Conservation (phyloP, 2,329 filamentous ascomycete genomes). For the Cucurbitaria berberidis region DNA sequence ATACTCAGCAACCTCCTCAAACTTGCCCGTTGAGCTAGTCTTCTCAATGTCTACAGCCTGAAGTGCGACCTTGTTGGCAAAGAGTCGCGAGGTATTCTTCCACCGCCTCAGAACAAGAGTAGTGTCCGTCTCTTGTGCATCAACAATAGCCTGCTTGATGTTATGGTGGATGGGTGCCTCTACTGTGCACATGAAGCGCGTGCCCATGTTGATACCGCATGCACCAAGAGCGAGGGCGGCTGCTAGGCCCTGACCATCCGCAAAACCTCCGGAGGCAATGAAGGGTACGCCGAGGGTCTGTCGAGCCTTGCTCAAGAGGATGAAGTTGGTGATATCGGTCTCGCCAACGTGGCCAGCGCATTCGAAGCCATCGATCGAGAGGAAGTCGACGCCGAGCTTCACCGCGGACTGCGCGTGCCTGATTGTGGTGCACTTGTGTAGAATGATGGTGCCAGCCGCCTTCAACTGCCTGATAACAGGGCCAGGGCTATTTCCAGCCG, state of each 20-base stretch:
- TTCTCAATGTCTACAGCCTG: conserved; percentile 83
- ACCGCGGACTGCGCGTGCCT: conserved; percentile 16
- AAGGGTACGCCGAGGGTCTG: conserved; percentile 87
- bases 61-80: conserved; percentile 84
- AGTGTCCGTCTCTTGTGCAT: conserved; percentile 88
- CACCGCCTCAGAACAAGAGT: conserved; percentile 85
- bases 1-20: conserved; percentile 82
- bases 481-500: conserved; percentile 86
- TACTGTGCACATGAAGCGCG: conserved; percentile 93
- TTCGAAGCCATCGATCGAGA: conserved; percentile 59
- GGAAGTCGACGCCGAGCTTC: conserved; percentile 31
- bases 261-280: conserved; percentile 94
- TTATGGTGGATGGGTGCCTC: conserved; percentile 92
- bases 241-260: conserved; percentile 90
- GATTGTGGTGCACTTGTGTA: conserved; percentile 93
- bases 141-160: conserved; percentile 92
- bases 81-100: conserved; percentile 90
- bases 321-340: conserved; percentile 87
- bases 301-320: conserved; percentile 81
- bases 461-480: conserved; percentile 91
- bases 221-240: conserved; percentile 89
- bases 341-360: conserved; percentile 92
- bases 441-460: conserved; percentile 74
- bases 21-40: conserved; percentile 83
- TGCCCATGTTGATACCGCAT: conserved; percentile 98